Evolutionary conservation across 225 moss, liverwort and hornwort genomes (phyloP).

Genomic region (Takakia lepidozioides): DNA sequence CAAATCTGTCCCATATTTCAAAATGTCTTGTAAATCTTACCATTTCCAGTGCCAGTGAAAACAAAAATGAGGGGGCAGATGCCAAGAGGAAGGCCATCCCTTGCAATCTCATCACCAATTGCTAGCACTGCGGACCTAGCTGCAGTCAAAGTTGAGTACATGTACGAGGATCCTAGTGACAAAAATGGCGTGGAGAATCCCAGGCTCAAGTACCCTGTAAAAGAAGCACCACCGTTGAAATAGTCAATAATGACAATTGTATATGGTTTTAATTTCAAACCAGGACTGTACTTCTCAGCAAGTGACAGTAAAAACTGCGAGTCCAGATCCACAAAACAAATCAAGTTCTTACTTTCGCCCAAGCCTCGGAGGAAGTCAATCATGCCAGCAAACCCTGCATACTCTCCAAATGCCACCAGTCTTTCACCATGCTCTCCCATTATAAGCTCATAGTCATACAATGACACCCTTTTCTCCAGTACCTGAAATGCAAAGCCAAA

Average conservation of each 20-base stretch:
- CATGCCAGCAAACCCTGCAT: conserved; percentile 95
- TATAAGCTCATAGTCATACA: conserved; percentile 94
- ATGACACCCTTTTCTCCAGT: conserved; percentile 61
- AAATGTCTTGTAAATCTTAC: conserved; percentile 28
- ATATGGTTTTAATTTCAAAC: too few species aligned
- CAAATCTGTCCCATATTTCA: too few species aligned
- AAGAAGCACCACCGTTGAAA: too few species aligned
- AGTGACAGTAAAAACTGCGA: too few species aligned
- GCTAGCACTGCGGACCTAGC: conserved; percentile 87
- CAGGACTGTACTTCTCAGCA: too few species aligned
- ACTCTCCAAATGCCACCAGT: conserved; percentile 88
- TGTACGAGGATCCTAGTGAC: conserved; percentile 83
- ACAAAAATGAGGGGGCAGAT: conserved; percentile 89
- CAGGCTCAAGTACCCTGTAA: conserved; percentile 72
- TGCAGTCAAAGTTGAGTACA: conserved; percentile 79
- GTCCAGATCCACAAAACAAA: too few species aligned
- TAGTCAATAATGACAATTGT: too few species aligned
- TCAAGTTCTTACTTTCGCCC: conserved; percentile 79
- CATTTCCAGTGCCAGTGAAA: conserved; percentile 89
- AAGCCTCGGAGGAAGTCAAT: conserved; percentile 86
- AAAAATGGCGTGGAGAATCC: conserved; percentile 91
- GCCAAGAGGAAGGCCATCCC: conserved; percentile 66
- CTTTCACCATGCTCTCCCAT: conserved; percentile 54
- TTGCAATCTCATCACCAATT: conserved; percentile 83
- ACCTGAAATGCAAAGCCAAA: conserved; percentile 34